Base-by-base conservation (phyloP, 352 stramenopile species). In the Globisporangium carolinianum region DNA sequence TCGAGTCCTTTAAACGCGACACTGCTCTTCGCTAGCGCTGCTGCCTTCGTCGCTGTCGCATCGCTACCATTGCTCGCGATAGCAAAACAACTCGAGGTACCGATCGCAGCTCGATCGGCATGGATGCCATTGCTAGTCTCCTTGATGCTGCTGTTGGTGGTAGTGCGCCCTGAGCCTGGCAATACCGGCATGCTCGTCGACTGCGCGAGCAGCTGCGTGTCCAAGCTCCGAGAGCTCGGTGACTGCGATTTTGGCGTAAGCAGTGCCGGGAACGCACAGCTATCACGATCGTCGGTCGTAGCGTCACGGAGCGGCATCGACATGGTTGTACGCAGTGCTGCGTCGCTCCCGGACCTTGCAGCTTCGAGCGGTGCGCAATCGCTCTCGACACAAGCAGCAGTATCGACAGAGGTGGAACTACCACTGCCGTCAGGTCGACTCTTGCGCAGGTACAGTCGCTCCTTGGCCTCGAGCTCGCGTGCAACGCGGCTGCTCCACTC, bases 381-480 rank as follows among this genome's bases (percentile, higher is more conserved):
- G 24, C 1, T 32, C 24, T 32, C 24, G 48, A 43, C 39, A 43
- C 39, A 17, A n/a, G 42, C 35, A n/a, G 17, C 50, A 53, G 14
- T 32, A 9, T 11, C 0, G 1, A 32, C 42, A 18, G 17, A 9
- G 7, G 14, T 12, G 5, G n/a, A 14, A 11, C 17, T n/a, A 6
- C 45, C 24, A 17, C n/a, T 36, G 45, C 5, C 1, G 15, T 17
- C 10, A 32, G 24, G 24, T 32, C 24, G 24, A 10, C 17, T 36
- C 37, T 59, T 58, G 12, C 73, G 68, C 51, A 78, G 51, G 52
- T 72, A 73, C 14, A 80, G 50, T 48, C 74, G 76, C 42, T 94
- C 73, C 66, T 91, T 88, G 57, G 73, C 68, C 11, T 58, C 61
- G 37, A 84, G 64, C 18, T 82, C 64, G 6, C 75, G 65, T 4